A percentile compares a stretch with the other conserved stretches of the same genome.
phyloP scores from a whole-genome alignment of 2,329 filamentous ascomycete genomes.

The Cercospora zeae-maydis region DNA sequence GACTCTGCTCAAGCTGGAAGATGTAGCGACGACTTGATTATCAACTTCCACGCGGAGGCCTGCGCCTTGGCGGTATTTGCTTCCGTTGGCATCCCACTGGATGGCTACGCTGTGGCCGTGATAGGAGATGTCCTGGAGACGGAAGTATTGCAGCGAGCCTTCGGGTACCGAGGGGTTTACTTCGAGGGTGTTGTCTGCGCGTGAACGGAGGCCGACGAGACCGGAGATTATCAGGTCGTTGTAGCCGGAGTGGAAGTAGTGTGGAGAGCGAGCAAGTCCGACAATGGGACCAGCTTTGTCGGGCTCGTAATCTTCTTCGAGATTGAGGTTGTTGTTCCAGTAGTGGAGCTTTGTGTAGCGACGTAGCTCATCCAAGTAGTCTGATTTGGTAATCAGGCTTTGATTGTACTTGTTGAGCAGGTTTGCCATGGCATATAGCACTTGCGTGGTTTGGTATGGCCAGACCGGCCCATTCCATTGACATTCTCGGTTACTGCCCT shows the following conservation, averaged over 20 bases:
- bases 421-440: slow-evolving; percentile 42
- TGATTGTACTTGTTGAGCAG: slow-evolving; percentile 43
- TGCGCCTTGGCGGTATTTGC: slow-evolving; percentile 31
- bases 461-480: slow-evolving; percentile 48
- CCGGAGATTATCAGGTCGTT: slow-evolving; percentile 43
- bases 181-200: slow-evolving; percentile 39
- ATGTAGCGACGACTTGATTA: slow-evolving; percentile 35
- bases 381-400: slow-evolving; percentile 30
- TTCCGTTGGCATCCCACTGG: slow-evolving; percentile 42
- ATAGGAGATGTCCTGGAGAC: slow-evolving; percentile 42
- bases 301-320: slow-evolving; percentile 46
- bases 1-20: slow-evolving; percentile 30
- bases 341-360: slow-evolving; percentile 44
- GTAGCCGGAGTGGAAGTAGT: slow-evolving; percentile 48
- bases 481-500: slow-evolving; percentile 39
- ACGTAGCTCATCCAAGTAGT: slow-evolving; percentile 40
- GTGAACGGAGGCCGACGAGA: slow-evolving; percentile 43
- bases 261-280: slow-evolving; percentile 42
- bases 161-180: slow-evolving; percentile 41
- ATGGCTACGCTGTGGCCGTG: slow-evolving; percentile 43
- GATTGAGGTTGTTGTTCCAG: slow-evolving; percentile 35
- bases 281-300: slow-evolving; percentile 44
- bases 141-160: slow-evolving; percentile 40
- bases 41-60: slow-evolving; percentile 40
- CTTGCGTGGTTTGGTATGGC: slow-evolving; percentile 46